These are phyloP conservation scores for Monosporozyma aquatica DNA, from an alignment of 805 yeast species.

Conservation along the genomic window DNA sequence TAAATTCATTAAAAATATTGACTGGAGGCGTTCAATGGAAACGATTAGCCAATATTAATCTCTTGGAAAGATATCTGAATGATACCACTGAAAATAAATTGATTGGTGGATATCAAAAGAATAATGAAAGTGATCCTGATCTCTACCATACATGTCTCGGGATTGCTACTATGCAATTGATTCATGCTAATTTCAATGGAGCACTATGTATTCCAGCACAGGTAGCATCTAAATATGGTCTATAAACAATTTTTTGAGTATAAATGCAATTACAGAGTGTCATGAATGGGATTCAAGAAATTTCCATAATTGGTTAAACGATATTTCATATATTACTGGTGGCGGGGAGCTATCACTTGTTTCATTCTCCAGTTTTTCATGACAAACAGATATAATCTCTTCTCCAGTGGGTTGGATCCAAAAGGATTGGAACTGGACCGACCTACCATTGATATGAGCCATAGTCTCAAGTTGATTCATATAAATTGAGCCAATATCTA, in stretches of 20 bases:
- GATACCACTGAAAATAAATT: slow-evolving; percentile 48
- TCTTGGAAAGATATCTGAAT: slow-evolving; percentile 39
- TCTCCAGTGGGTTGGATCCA: slow-evolving; percentile 14
- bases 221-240: slow-evolving; percentile 1
- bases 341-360: no score
- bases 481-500: slow-evolving; percentile 19
- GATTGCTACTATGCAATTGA: slow-evolving; percentile 41
- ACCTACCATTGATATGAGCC: slow-evolving; percentile 7
- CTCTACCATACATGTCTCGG: slow-evolving; percentile 61
- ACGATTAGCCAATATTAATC: slow-evolving; percentile 11
- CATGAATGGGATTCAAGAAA: not conserved
- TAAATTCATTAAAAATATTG: slow-evolving; percentile 47
- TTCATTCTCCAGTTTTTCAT: no score
- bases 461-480: slow-evolving; percentile 1
- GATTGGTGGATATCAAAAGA: slow-evolving; percentile 73
- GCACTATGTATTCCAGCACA: slow-evolving; percentile 22
- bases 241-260: slow-evolving; percentile 1
- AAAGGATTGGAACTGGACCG: slow-evolving; percentile 15
- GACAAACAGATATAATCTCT: slow-evolving; percentile 16
- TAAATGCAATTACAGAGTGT: not conserved
- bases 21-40: slow-evolving; percentile 13
- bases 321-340: not conserved
- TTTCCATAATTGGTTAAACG: not conserved
- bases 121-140: slow-evolving; percentile 56
- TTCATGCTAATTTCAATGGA: slow-evolving; percentile 26